phyloP scores from a whole-genome alignment of 1,284 basidiomycete species.

The Irpex sp. region DNA sequence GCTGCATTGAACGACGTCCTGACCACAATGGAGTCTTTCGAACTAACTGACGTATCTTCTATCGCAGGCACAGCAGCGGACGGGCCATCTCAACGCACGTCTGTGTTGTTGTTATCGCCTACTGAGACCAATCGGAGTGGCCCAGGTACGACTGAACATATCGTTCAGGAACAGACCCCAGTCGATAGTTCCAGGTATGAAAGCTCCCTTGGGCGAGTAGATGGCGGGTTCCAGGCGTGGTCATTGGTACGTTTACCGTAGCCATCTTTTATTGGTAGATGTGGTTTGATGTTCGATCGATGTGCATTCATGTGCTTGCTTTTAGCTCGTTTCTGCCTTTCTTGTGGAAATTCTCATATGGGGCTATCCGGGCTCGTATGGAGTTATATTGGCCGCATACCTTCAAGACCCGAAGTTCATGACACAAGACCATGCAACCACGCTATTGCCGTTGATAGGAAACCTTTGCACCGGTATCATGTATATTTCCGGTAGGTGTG shows the following conservation, averaged over 20 bases:
- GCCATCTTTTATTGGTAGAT: no score
- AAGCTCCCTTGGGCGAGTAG: neutral
- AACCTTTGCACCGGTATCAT: conserved; percentile 31
- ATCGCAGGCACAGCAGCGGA: neutral
- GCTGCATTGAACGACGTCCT: neutral
- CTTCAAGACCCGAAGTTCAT: conserved; percentile 23
- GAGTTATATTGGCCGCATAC: conserved; percentile 31
- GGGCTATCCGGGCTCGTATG: conserved; percentile 33
- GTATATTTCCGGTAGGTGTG: conserved; percentile 28
- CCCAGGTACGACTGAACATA: neutral
- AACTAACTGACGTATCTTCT: neutral
- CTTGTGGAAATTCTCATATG: conserved; percentile 36
- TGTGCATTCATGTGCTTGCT: no score
- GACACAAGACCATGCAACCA: conserved; percentile 21
- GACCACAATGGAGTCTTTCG: neutral
- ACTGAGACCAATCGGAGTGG: neutral
- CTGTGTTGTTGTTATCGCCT: neutral
- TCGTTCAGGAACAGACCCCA: neutral
- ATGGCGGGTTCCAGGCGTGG: neutral
- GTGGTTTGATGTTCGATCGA: no score
- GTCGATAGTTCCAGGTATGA: neutral
- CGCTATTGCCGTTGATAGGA: conserved; percentile 32
- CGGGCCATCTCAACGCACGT: neutral
- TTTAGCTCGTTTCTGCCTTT: neutral
- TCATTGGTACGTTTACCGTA: neutral